These are phyloP conservation scores for Microsporum ferrugineum DNA, from an alignment of 2,329 filamentous ascomycete genomes.

Conservation along the genomic window DNA sequence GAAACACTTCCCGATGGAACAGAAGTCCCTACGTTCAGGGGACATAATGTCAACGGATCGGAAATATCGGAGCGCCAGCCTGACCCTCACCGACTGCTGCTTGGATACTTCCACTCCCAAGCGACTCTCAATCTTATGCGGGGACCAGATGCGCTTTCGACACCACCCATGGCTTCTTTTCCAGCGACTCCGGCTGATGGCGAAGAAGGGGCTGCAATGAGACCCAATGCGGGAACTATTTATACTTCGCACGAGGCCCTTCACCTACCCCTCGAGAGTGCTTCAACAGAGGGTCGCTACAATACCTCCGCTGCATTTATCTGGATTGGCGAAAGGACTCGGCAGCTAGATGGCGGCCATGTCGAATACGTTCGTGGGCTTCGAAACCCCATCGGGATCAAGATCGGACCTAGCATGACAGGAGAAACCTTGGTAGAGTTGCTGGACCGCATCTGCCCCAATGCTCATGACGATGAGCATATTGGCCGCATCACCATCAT, in stretches of 20 bases:
- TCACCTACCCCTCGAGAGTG: neutral
- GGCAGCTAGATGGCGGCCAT: neutral
- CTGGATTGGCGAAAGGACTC: neutral
- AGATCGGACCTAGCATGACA: neutral
- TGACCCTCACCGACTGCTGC: neutral
- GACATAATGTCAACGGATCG: neutral
- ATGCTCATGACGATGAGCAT: neutral
- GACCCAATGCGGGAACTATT: neutral
- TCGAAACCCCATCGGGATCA: neutral
- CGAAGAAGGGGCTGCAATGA: neutral
- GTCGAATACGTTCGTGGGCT: neutral
- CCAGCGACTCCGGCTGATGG: neutral
- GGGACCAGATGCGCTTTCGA: neutral
- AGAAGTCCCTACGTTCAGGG: neutral
- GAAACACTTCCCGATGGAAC: neutral
- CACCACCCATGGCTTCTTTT: neutral
- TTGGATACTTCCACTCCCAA: neutral
- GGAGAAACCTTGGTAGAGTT: neutral
- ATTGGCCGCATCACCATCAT: conserved; percentile 2
- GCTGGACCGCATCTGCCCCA: neutral
- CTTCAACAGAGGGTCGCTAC: neutral
- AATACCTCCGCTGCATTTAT: neutral
- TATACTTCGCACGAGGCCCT: neutral
- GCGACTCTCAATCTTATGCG: neutral
- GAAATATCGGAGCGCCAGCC: neutral